Evolutionary conservation across 2,329 filamentous ascomycete species (phyloP), one percentile per base, ranked within the genome.

Genomic region (Neofusicoccum ribis): DNA sequence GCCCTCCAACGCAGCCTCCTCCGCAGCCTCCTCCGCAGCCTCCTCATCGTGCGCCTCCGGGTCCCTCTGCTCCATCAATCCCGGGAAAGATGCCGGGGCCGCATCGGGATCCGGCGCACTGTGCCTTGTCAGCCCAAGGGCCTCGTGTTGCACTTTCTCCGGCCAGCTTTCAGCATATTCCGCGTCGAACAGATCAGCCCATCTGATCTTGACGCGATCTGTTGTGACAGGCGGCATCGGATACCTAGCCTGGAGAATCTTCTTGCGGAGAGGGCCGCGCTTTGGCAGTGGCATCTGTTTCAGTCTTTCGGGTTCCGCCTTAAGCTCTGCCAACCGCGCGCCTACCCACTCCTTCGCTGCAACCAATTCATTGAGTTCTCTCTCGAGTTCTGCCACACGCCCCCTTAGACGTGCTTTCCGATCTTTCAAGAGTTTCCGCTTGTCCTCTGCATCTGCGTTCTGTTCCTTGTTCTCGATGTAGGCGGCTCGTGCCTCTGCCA

Each of bases 111-210:
- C 8, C 11, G 63, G 63, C 17, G 63, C 36, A 3, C 27, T 36
- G 17, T 65, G 63, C 31, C 52, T 59, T 20, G 56, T n/a, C 20
- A 20, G n/a, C n/a, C 65, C 67, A 43, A 70, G 64, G 17, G 1
- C 8, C 9, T 66, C 65, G 41, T 71, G 71, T 51, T 43, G 37
- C n/a, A 72, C 66, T 15, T 54, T 56, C 15, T 59, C 36, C 7
- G 69, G 71, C 70, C 71, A 71, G 3, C 37, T 36, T 31, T 51
- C 31, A 20, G 65, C 70, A 34, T 73, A 74, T 20, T 74, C 65
- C 12, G 72, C 73, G 61, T 79, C 76, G 23, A 69, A 64, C 12
- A 76, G 61, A 50, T 79, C 72, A 5, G 72, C 71, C 77, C 77
- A 79, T 27, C 69, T 66, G 27, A 78, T 69, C 14, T 62, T 66